phyloP scores from a whole-genome alignment of 2,329 filamentous ascomycete species.

The Penicillium sp. region DNA sequence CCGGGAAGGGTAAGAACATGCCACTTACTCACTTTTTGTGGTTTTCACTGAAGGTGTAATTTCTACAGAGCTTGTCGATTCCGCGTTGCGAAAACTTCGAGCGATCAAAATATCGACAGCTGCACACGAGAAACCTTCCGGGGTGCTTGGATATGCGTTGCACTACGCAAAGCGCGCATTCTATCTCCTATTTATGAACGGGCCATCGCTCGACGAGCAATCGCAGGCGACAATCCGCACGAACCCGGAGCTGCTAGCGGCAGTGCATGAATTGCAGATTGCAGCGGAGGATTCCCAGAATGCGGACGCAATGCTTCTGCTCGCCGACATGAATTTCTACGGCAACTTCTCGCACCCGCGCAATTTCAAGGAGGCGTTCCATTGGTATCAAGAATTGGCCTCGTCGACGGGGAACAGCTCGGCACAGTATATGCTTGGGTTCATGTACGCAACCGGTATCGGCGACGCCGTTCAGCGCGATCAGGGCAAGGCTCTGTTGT shows the following conservation, averaged over 20 bases:
- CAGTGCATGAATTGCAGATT: constrained; percentile 56
- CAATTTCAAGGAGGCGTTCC: constrained; percentile 74
- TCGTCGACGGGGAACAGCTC: constrained; percentile 77
- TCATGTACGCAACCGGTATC: constrained; percentile 93
- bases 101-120: constrained; percentile 23
- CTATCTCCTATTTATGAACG: constrained; percentile 62
- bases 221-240: constrained; percentile 35
- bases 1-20: constrained; percentile 28
- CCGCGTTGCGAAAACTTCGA: constrained; percentile 29
- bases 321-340: constrained; percentile 95
- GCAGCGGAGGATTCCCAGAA: constrained; percentile 53
- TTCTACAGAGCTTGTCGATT: constrained; percentile 28
- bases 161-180: constrained; percentile 63
- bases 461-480: constrained; percentile 75
- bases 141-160: constrained; percentile 53
- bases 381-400: constrained; percentile 75
- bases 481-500: constrained; percentile 86
- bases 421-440: constrained; percentile 90
- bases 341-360: constrained; percentile 87
- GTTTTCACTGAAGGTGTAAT: not conserved
- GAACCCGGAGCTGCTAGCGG: constrained; percentile 49
- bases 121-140: constrained; percentile 48
- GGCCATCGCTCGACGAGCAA: constrained; percentile 44
- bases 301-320: constrained; percentile 79
- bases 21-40: not conserved